These are phyloP conservation scores for Nematodospora anomalae DNA, from an alignment of 1,139 yeast species.

Conservation along the genomic window DNA sequence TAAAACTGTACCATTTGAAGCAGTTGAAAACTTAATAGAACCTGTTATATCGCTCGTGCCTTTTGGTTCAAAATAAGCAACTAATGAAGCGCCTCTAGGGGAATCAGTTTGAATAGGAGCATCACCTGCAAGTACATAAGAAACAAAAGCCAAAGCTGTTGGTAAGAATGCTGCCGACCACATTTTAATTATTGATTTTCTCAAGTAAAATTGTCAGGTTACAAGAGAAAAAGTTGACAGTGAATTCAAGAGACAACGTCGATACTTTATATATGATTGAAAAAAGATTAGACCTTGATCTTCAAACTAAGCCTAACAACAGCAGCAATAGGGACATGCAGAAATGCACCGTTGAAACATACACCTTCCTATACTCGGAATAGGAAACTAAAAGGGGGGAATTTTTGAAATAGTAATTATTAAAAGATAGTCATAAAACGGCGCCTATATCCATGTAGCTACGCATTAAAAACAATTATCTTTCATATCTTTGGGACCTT, in stretches of 20 bases:
- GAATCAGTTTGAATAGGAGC: slow-evolving; percentile 24
- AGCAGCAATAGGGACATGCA: too few species aligned
- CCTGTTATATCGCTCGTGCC: slow-evolving; percentile 21
- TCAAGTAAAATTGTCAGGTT: too few species aligned
- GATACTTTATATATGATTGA: neutral
- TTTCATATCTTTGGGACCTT: too few species aligned
- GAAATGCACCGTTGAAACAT: too few species aligned
- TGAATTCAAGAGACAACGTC: too few species aligned
- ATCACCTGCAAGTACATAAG: slow-evolving; percentile 17
- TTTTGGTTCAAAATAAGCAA: slow-evolving; percentile 17
- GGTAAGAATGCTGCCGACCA: slow-evolving; percentile 2
- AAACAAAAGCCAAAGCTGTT: slow-evolving; percentile 15
- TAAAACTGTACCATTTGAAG: slow-evolving; percentile 32
- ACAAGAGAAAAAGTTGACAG: too few species aligned
- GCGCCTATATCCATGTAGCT: too few species aligned
- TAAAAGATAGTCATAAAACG: too few species aligned
- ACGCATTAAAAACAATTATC: too few species aligned
- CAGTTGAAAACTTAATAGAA: slow-evolving; percentile 30
- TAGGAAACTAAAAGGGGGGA: too few species aligned
- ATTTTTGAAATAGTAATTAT: too few species aligned
- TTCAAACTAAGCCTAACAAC: neutral
- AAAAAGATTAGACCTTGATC: neutral
- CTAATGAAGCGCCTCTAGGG: slow-evolving; percentile 17
- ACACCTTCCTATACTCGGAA: too few species aligned
- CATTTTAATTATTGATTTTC: neutral